Evolutionary conservation across 2,329 filamentous ascomycete species (phyloP).

Genomic region (Dichotomopilus funicola): DNA sequence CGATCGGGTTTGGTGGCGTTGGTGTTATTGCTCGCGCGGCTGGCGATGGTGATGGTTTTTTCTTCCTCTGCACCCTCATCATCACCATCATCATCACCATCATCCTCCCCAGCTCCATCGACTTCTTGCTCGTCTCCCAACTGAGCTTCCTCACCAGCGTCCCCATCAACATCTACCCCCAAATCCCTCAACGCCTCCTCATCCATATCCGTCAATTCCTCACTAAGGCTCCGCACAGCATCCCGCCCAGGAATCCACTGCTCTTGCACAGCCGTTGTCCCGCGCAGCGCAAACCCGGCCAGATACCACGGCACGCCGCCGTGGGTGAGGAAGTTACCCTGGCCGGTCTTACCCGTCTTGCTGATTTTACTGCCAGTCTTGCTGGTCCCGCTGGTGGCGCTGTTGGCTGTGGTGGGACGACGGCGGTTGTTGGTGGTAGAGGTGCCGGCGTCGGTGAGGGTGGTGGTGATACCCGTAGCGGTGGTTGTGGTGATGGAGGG

Average conservation of each 20-base stretch:
- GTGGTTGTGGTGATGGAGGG: constrained; percentile 6
- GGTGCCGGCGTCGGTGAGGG: constrained; percentile 20
- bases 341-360: too few relatives aligned
- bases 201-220: constrained; percentile 85
- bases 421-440: constrained; percentile 19
- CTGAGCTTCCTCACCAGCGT: neutral
- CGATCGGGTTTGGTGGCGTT: neutral
- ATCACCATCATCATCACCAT: neutral
- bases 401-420: neutral
- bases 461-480: neutral
- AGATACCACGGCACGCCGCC: constrained; percentile 89
- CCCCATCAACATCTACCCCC: constrained; percentile 43
- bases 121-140: neutral
- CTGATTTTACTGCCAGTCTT: too few relatives aligned
- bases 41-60: too few relatives aligned
- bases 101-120: neutral
- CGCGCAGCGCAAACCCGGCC: constrained; percentile 68
- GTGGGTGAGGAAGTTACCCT: constrained; percentile 49
- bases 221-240: constrained; percentile 61
- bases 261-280: constrained; percentile 73
- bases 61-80: neutral
- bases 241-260: constrained; percentile 45
- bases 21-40: neutral
- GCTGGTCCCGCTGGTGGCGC: neutral
- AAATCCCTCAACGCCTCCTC: constrained; percentile 80